Evolutionary conservation across 2,329 filamentous ascomycete genomes (phyloP).

Genomic region (Hypoxylon sp.): DNA sequence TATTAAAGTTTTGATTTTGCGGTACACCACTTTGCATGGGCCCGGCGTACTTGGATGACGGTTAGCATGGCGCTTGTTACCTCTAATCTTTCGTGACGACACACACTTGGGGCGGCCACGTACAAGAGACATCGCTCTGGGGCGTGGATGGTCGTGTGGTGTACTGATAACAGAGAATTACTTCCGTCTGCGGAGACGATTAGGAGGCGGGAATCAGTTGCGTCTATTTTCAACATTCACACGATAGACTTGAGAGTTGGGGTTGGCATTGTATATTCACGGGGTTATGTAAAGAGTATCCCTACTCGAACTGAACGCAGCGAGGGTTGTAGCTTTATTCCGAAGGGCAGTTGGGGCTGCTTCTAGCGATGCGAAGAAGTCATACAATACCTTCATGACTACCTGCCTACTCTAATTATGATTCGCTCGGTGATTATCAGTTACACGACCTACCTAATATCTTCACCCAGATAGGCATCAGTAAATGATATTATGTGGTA

Average conservation of each 20-base stretch:
- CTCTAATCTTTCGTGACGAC: conserved; percentile 18
- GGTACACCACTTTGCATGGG: conserved; percentile 40
- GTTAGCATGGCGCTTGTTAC: conserved; percentile 33
- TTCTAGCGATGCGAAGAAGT: conserved; percentile 15
- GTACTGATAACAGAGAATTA: conserved; percentile 29
- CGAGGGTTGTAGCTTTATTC: conserved; percentile 13
- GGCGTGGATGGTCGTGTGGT: conserved; percentile 10
- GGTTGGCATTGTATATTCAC: conserved; percentile 40
- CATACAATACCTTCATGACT: conserved; percentile 3
- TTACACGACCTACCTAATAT: neutral
- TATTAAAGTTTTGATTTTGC: conserved; percentile 28
- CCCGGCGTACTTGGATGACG: conserved; percentile 42
- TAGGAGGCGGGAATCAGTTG: conserved; percentile 15
- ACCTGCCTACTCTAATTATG: neutral
- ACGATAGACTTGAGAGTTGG: conserved; percentile 33
- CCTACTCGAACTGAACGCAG: conserved; percentile 26
- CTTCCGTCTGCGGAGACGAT: conserved; percentile 18
- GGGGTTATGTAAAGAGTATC: conserved; percentile 24
- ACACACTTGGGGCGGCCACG: conserved; percentile 4
- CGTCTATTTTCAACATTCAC: conserved; percentile 28
- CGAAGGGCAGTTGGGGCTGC: neutral
- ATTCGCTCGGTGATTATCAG: neutral
- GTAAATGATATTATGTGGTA: neutral
- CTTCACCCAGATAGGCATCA: conserved; percentile 22
- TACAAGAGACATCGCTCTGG: conserved; percentile 1